These are phyloP conservation scores for Linnemannia elongata DNA, from an alignment of 192 early-diverging fungal species.

Conservation along the genomic window DNA sequence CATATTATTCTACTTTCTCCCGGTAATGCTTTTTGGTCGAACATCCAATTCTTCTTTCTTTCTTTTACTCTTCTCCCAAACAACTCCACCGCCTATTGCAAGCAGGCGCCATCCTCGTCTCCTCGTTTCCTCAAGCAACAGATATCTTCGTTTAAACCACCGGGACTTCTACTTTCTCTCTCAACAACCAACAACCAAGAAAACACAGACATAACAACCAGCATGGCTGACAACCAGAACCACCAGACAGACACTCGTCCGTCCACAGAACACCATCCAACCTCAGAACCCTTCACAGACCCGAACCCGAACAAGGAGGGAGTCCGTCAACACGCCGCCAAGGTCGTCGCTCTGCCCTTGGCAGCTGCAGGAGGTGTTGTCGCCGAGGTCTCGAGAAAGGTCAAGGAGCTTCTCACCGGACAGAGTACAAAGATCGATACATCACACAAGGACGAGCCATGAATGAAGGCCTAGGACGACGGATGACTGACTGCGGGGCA, in stretches of 20 bases:
- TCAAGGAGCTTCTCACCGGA: conserved; percentile 37
- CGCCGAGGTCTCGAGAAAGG: conserved; percentile 34
- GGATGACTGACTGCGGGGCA: neutral
- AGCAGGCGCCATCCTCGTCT: neutral
- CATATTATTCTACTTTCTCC: neutral
- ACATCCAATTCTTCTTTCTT: neutral
- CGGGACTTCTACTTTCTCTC: neutral
- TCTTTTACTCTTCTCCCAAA: neutral
- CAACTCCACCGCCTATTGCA: neutral
- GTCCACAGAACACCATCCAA: conserved; percentile 21
- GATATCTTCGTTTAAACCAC: neutral
- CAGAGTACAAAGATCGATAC: conserved; percentile 41
- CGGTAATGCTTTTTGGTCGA: neutral
- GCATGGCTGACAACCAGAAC: conserved; percentile 9
- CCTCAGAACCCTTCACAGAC: conserved; percentile 52
- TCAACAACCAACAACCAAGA: neutral
- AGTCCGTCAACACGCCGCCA: conserved; percentile 34
- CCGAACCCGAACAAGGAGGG: conserved; percentile 41
- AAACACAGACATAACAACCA: neutral
- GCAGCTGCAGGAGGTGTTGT: conserved; percentile 44
- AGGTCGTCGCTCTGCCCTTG: conserved; percentile 32
- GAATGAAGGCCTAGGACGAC: too few relatives aligned
- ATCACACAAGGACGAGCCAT: conserved; percentile 21
- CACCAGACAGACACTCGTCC: conserved; percentile 5
- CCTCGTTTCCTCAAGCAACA: neutral